Conservation (phyloP, 2,329 filamentous ascomycete genomes). For the Penicillium sclerotigenum region DNA sequence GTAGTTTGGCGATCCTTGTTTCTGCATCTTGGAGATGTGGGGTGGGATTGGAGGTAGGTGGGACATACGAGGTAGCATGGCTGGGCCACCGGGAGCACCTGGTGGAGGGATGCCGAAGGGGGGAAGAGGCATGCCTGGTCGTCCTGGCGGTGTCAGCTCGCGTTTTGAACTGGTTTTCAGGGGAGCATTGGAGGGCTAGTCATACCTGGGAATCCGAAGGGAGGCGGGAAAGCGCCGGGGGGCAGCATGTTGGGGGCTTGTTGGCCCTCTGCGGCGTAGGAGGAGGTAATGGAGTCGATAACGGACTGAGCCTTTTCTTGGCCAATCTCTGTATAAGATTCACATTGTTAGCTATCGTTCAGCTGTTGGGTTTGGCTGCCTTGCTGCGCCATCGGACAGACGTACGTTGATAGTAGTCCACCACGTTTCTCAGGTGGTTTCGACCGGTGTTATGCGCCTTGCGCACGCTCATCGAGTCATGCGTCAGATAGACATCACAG, state of each 20-base stretch:
- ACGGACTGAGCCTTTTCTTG: conserved; percentile 98
- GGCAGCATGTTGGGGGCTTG: conserved; percentile 73
- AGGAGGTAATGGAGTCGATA: conserved; percentile 95
- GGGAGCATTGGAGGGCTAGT: background rate
- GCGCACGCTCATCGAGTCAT: conserved; percentile 99
- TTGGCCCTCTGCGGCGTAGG: conserved; percentile 92
- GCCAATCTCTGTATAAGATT: conserved; percentile 72
- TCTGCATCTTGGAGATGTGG: background rate
- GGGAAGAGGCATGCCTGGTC: conserved; percentile 51
- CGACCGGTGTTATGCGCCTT: conserved; percentile 97
- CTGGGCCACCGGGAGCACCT: conserved; percentile 41
- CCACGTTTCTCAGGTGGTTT: conserved; percentile 95
- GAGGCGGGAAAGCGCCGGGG: conserved; percentile 48
- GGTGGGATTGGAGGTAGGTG: background rate
- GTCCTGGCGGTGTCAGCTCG: conserved; percentile 21
- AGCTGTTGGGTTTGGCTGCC: background rate
- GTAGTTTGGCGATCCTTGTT: background rate
- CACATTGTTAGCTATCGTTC: conserved; percentile 1
- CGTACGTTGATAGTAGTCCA: conserved; percentile 94
- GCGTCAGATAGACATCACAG: conserved; percentile 99
- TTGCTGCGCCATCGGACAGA: background rate
- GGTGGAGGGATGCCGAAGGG: conserved; percentile 55
- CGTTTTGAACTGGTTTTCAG: background rate
- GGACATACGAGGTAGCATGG: conserved; percentile 55
- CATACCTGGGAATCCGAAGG: conserved; percentile 63